phyloP scores from a whole-genome alignment of 2,329 filamentous ascomycete genomes.

The Epichloe bromicola region DNA sequence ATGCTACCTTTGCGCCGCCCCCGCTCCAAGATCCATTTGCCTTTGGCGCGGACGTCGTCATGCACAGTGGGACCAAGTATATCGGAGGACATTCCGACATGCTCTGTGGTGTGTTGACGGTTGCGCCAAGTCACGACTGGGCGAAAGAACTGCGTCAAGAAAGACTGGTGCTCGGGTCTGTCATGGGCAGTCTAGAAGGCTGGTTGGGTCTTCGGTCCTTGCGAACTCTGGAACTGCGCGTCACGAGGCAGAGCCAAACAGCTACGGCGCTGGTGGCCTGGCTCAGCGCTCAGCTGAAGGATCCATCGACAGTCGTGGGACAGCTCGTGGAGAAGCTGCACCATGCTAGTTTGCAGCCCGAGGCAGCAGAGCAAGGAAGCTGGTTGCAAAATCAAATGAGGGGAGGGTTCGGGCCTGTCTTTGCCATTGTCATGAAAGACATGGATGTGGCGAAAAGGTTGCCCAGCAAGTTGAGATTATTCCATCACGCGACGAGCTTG shows the following conservation, averaged over 20 bases:
- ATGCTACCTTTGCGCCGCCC: constrained; percentile 87
- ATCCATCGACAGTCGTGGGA: constrained; percentile 29
- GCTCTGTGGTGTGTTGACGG: constrained; percentile 71
- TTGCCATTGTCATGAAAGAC: constrained; percentile 55
- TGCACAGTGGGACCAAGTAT: constrained; percentile 95
- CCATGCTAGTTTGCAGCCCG: constrained; percentile 70
- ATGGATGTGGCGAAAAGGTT: constrained; percentile 50
- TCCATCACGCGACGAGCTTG: constrained; percentile 89
- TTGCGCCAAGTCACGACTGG: constrained; percentile 46
- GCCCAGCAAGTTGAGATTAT: constrained; percentile 67
- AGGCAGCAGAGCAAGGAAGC: constrained; percentile 38
- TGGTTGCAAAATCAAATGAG: constrained; percentile 90
- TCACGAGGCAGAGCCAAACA: constrained; percentile 62
- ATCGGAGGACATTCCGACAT: constrained; percentile 91
- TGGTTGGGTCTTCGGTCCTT: constrained; percentile 85
- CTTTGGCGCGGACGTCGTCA: constrained; percentile 70
- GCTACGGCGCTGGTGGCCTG: constrained; percentile 59
- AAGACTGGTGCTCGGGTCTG: constrained; percentile 62
- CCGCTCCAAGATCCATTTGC: constrained; percentile 75
- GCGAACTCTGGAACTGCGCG: constrained; percentile 72
- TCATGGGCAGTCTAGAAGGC: constrained; percentile 81
- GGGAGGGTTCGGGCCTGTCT: constrained; percentile 78
- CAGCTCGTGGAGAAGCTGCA: constrained; percentile 46
- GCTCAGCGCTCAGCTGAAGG: constrained; percentile 41
- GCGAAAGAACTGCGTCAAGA: constrained; percentile 49